These are phyloP conservation scores for Diaporthe aspalathi DNA, from an alignment of 2,329 filamentous ascomycete species.

Conservation along the genomic window DNA sequence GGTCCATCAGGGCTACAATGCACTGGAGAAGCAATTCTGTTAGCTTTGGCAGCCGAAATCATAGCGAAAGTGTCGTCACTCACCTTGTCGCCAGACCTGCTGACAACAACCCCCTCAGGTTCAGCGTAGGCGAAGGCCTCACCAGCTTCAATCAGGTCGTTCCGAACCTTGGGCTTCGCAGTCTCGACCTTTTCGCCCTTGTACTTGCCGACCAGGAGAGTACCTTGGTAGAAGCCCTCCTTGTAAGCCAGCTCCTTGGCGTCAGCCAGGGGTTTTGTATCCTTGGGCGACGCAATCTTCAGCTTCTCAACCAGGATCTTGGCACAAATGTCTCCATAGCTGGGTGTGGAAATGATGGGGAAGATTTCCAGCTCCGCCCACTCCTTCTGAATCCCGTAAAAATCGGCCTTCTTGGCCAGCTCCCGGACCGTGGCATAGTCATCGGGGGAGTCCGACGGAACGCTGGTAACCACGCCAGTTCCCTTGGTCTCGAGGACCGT, in stretches of 20 bases:
- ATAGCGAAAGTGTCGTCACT: constrained; percentile 20
- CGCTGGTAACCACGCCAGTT: constrained; percentile 94
- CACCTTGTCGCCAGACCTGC: constrained; percentile 83
- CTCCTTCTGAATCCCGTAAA: constrained; percentile 95
- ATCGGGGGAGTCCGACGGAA: constrained; percentile 95
- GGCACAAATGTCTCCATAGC: constrained; percentile 86
- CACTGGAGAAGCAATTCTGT: constrained; percentile 59
- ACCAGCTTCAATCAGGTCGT: constrained; percentile 79
- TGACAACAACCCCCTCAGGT: constrained; percentile 89
- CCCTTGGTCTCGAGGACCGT: constrained; percentile 92
- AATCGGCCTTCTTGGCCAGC: constrained; percentile 93
- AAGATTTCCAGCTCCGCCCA: constrained; percentile 93
- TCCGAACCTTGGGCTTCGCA: constrained; percentile 86
- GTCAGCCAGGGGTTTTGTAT: constrained; percentile 87
- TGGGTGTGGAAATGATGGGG: constrained; percentile 89
- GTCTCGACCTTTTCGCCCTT: constrained; percentile 87
- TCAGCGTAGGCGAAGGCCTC: constrained; percentile 94
- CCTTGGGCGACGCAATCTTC: constrained; percentile 97
- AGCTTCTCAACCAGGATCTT: constrained; percentile 87
- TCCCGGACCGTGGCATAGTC: constrained; percentile 92
- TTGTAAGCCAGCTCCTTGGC: constrained; percentile 98
- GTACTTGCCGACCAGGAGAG: constrained; percentile 85
- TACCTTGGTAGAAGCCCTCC: constrained; percentile 96
- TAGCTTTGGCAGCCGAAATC: neutral
- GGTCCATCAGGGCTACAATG: constrained; percentile 91